These are phyloP conservation scores for Sequoiadendron giganteum DNA, from an alignment of 75 land plant species.

Conservation along the genomic window DNA sequence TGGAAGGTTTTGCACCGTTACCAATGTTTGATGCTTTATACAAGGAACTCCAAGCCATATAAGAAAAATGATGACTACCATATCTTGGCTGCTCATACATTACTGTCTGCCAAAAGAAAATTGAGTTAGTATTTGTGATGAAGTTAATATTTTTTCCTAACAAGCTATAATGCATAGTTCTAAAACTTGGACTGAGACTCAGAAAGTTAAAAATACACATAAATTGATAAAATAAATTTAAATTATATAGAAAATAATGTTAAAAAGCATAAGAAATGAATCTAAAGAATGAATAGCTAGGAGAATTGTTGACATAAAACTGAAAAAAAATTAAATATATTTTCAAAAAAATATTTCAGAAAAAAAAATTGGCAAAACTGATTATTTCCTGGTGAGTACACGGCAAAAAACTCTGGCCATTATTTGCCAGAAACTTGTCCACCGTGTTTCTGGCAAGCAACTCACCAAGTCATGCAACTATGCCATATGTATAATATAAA, in stretches of 20 bases:
- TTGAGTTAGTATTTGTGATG: background rate
- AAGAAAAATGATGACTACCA: slow-evolving; percentile 74
- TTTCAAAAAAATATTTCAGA: no score
- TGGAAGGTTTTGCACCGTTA: slow-evolving; percentile 5
- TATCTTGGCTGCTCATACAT: slow-evolving; percentile 69
- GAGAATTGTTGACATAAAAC: no score
- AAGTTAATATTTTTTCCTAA: background rate
- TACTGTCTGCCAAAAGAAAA: slow-evolving; percentile 58
- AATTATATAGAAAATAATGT: no score
- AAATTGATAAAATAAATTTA: no score
- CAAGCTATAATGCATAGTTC: background rate
- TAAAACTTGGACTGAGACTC: no score
- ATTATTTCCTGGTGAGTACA: no score
- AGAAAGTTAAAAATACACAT: no score
- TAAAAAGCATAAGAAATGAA: no score
- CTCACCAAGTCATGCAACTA: background rate
- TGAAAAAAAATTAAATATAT: no score
- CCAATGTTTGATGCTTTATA: slow-evolving; percentile 16
- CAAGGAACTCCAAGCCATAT: slow-evolving; percentile 33
- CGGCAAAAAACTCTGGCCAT: no score
- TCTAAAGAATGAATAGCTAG: no score
- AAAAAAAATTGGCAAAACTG: no score
- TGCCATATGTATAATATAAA: background rate
- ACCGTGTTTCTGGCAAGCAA: background rate
- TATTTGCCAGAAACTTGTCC: background rate